Conservation (phyloP, 2,329 filamentous ascomycete species). For the Penicillium polonicum region DNA sequence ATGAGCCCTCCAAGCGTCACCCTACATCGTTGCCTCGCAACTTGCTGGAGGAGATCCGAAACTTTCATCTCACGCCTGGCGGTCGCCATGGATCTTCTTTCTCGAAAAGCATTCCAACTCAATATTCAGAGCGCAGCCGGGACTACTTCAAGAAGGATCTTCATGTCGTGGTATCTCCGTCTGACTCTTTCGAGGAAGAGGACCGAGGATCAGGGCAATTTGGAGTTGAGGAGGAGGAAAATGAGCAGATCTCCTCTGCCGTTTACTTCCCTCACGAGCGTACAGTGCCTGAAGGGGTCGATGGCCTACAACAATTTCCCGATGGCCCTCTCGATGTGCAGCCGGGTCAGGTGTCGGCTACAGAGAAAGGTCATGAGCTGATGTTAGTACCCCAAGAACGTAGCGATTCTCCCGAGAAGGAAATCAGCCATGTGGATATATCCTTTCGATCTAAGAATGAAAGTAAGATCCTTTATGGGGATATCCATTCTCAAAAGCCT, state of each 20-base stretch:
- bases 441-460: constrained; percentile 61
- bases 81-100: constrained; percentile 48
- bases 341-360: constrained; percentile 26
- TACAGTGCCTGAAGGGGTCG: constrained; percentile 31
- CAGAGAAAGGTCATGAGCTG: constrained; percentile 28
- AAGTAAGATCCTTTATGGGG: constrained; percentile 61
- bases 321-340: constrained; percentile 23
- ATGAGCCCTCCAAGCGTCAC: constrained; percentile 26
- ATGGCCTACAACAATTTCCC: constrained; percentile 23
- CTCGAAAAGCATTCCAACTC: constrained; percentile 41
- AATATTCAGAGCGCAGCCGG: constrained; percentile 34
- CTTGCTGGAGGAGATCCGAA: constrained; percentile 58
- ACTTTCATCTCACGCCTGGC: constrained; percentile 53
- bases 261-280: constrained; percentile 64
- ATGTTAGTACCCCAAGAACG: constrained; percentile 31
- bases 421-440: constrained; percentile 59
- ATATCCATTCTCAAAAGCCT: constrained; percentile 46
- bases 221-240: constrained; percentile 60
- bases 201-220: constrained; percentile 30
- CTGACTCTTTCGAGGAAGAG: constrained; percentile 27
- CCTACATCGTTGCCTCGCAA: constrained; percentile 47
- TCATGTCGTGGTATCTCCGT: constrained; percentile 19
- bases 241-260: constrained; percentile 64
- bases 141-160: constrained; percentile 30
- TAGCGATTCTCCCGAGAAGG: constrained; percentile 27